A percentile compares a stretch with the other conserved stretches of the same genome.
Evolutionary conservation across 2,329 filamentous ascomycete species (phyloP).

Genomic region (Calonectria pauciramosa): DNA sequence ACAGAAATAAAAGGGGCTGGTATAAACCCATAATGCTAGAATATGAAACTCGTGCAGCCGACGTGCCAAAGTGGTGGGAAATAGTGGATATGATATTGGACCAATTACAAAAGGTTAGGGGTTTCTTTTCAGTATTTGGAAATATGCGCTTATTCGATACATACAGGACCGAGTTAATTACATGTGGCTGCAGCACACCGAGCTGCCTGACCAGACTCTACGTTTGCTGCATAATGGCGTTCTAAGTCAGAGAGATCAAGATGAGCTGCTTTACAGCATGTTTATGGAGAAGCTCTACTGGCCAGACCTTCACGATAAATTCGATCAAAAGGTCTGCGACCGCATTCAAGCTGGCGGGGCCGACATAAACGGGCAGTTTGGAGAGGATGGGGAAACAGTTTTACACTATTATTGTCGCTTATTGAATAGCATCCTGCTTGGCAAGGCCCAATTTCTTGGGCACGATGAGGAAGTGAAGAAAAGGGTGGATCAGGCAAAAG

Average conservation of each 20-base stretch:
- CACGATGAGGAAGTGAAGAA: not conserved
- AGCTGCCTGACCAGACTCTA: not conserved
- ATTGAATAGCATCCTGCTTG: not conserved
- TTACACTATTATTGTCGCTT: not conserved
- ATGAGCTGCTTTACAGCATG: not conserved
- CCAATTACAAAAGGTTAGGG: not conserved
- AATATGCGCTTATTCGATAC: not conserved
- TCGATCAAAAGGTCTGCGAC: not conserved
- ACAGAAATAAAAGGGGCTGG: too few species aligned
- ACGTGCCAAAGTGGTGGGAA: not conserved
- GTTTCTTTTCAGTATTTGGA: not conserved
- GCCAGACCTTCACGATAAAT: not conserved
- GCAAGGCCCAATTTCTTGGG: not conserved
- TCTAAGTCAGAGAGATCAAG: not conserved
- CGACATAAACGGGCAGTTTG: not conserved
- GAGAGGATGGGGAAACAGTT: not conserved
- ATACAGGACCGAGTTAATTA: not conserved
- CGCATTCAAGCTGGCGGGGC: not conserved
- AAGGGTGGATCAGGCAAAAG: not conserved
- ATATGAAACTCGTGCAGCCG: too few species aligned
- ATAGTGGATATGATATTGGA: not conserved
- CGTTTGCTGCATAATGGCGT: not conserved
- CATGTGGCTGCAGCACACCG: not conserved
- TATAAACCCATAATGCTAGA: too few species aligned
- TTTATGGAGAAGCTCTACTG: not conserved